Evolutionary conservation across 768 basidiomycete genomes (phyloP), one percentile per base, ranked within the genome.

Genomic region (Suillus paluster): DNA sequence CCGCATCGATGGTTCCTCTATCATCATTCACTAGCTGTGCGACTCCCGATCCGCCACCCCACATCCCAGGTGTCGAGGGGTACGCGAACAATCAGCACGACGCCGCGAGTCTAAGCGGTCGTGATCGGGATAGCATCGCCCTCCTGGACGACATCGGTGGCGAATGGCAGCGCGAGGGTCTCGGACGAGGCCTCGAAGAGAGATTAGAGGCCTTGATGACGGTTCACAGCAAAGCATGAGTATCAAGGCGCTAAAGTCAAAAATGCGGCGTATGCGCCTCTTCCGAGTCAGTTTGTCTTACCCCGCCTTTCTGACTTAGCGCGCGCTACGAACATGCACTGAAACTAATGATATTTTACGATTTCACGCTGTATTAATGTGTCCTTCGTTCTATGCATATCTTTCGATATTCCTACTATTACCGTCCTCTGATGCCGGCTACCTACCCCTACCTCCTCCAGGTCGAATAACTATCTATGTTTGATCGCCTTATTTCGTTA

Each of bases 121-220:
- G 61, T 39, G 75, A 73, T 48, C 81, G 75, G 25, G 83, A 80
- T 61, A 80, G 77, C 23, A 73, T 81, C 39, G 78, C 75, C 9
- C 61, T 87, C 65, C 67, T 86, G 52, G 88, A 88, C 67, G 89
- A 89, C 49, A 76, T 84, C 1, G 91, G 92, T 10, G 92, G 93
- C 0, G 94, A 95, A 75, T 96, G 92, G 93, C 90, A 92, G 65
- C 78, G 93, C 2, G 91, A 93, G 67, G 94, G 94, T 0, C 72
- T 96, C 27, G 94, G 94, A 0, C 84, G 78, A 62, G 94, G 94
- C 0, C 73, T 96, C 54, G 94, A 92, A 74, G 94, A 95, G 78
- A 78, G 94, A 60, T 72, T 96, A 58, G 94, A 95, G 68, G 81
- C 79, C 34, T 70, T 86, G 65, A 80, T 81, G 77, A 68, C 68